Conservation (phyloP, 805 yeast species). For the Pichia manshurica region DNA sequence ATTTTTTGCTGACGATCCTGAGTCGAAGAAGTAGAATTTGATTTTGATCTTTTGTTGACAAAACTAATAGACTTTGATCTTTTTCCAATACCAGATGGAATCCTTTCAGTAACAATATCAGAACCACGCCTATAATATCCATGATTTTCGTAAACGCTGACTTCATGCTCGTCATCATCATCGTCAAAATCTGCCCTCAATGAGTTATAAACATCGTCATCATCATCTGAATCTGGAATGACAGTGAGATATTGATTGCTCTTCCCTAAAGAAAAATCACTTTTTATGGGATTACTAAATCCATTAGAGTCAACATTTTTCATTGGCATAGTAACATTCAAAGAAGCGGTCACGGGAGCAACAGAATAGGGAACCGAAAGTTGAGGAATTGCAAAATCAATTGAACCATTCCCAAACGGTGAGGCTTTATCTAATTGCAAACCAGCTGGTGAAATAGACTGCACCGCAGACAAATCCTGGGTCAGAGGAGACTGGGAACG, state of each 20-base stretch:
- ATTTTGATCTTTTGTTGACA: constrained; percentile 44
- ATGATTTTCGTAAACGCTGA: constrained; percentile 18
- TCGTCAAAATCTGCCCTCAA: constrained; percentile 25
- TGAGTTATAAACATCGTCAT: constrained; percentile 38
- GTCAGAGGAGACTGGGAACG: constrained; percentile 7
- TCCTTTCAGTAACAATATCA: constrained; percentile 34
- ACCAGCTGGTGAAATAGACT: constrained; percentile 27
- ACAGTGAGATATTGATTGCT: constrained; percentile 10
- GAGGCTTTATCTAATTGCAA: constrained; percentile 24
- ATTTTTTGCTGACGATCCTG: background rate
- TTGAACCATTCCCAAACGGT: constrained; percentile 28
- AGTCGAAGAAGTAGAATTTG: constrained; percentile 6
- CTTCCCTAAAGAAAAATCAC: constrained; percentile 9
- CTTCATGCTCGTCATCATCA: constrained; percentile 36
- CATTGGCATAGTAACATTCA: constrained; percentile 22
- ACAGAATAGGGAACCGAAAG: constrained; percentile 62
- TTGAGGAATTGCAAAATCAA: constrained; percentile 31
- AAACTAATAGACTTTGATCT: constrained; percentile 64
- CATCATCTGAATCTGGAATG: constrained; percentile 28
- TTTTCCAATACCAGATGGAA: constrained; percentile 38
- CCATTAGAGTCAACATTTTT: background rate
- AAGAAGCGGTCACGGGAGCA: constrained; percentile 73
- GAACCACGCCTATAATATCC: constrained; percentile 29
- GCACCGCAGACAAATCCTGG: constrained; percentile 10
- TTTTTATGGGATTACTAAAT: constrained; percentile 1